Base-by-base conservation (phyloP, 1,139 yeast species). In the Saccharomyces hybrid region DNA sequence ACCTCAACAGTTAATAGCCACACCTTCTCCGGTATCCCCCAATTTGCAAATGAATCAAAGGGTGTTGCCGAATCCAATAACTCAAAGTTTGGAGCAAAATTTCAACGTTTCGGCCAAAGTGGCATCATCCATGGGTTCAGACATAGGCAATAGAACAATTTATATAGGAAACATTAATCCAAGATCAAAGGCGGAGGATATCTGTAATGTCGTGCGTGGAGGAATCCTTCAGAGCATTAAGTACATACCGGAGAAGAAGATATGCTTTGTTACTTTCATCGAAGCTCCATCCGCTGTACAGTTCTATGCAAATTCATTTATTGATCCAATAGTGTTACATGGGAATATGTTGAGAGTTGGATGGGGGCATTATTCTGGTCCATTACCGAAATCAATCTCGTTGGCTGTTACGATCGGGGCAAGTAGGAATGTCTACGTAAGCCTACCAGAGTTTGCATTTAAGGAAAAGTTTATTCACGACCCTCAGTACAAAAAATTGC, bases 351-450 rank as follows among this genome's bases (percentile, higher is more conserved):
- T 86, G 57, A 86, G 84, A 70, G 84, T 86, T 59, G 95, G 95
- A 6, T 87, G 95, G 95, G 95, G 95, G 53, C 84, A 84, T 65
- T 90, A 86, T 67, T 80, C 88, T 2, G 95, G 95, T 4, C 84
- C 88, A 0, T 73, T 87, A 61, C 84, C 89, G 13, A 85, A 83
- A 64, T 84, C 88, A 7, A 79, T 87, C 57, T 80, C 88, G 30
- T 75, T 87, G 60, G 93, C 93, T 0, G 93, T 86, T 14, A 84
- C 89, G 3, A 81, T 84, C 66, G 95, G 95, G 49, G 95, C 93
- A 3, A 82, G 87, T 56, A 80, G 95, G 74, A 87, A 87, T 67
- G 85, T 87, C 57, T 87, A 87, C 69, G 81, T 87, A 61, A 91
- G 95, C 51, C 81, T 78, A 41, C 75, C 78, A n/a, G 72, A 71